Base-by-base conservation (phyloP, 768 basidiomycete species). In the Leccinum disarticulatum region DNA sequence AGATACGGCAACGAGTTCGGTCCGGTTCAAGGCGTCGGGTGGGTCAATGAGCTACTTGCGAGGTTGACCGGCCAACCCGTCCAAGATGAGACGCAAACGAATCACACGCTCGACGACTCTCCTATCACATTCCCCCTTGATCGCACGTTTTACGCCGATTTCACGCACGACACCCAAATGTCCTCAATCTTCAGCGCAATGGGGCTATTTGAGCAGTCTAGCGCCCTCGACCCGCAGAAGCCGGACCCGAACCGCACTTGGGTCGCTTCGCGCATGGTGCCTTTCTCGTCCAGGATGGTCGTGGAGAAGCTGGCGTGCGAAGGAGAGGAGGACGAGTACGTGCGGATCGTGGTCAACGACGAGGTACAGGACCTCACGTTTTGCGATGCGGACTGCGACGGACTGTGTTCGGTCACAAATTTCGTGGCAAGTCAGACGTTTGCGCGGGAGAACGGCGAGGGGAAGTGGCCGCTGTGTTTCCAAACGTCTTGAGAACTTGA, bases 131-230 rank as follows among this genome's bases (percentile, higher is more conserved):
- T 95, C 76, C 91, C 92, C 0, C 79, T 90, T 10, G 66, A 85
- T 58, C 82, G 83, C 60, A 77, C 77, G 4, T 67, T 91, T 48
- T 92, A 90, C 66, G 85, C 82, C 25, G 92, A 95, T 73, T 93
- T 94, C 71, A 84, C 90, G 5, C 92, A 95, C 69, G 92, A 94
- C 68, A 89, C 91, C 71, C 74, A 87, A 67, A 89, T 95, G 83
- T 77, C 89, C 52, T 84, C 90, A 19, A 87, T 93, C 57, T 87
- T 84, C 61, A 64, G 79, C 69, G 72, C 90, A 67, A 54, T 83
- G 77, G 73, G 91, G 77, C 63, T 81, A 9, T 58, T 78, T 79
- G 56, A 80, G 77, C 71, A 70, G 56, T n/a, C 81, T 76, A 41
- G 38, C 38, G 63, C 53, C 9, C 28, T 68, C 22, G 50, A 66